Conservation (phyloP, 2,329 filamentous ascomycete genomes). For the Trichophyton simii region DNA sequence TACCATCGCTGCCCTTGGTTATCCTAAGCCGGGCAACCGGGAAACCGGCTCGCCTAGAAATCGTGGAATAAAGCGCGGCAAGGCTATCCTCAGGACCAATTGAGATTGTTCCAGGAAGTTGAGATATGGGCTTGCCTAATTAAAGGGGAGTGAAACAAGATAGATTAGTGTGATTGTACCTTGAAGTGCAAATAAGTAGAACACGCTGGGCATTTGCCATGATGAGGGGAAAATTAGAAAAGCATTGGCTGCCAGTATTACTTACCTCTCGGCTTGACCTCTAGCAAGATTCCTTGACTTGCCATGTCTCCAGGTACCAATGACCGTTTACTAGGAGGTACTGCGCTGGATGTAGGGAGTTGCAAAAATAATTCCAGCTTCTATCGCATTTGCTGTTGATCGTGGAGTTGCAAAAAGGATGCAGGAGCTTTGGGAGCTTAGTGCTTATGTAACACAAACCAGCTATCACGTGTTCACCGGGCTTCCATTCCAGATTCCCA, state of each 20-base stretch:
- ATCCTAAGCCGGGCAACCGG: slow-evolving; percentile 50
- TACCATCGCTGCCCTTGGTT: slow-evolving; percentile 52
- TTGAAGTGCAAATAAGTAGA: background rate
- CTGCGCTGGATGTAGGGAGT: background rate
- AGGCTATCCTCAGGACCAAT: slow-evolving; percentile 40
- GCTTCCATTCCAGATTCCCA: too few relatives aligned
- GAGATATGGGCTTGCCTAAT: slow-evolving; percentile 50
- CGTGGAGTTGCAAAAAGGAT: background rate
- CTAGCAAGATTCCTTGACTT: slow-evolving; percentile 1
- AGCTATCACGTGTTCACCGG: background rate
- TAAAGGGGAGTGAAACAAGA: background rate
- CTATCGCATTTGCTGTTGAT: background rate
- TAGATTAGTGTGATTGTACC: background rate
- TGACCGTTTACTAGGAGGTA: background rate
- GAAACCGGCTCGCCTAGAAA: slow-evolving; percentile 43
- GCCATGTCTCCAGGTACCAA: background rate
- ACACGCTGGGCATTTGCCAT: background rate
- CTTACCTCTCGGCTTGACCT: slow-evolving; percentile 14
- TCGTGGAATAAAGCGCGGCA: slow-evolving; percentile 44
- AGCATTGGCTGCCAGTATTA: background rate
- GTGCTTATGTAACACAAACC: background rate
- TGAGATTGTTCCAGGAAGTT: slow-evolving; percentile 45
- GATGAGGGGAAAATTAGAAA: background rate
- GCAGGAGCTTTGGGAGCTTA: background rate
- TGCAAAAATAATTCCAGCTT: background rate